Evolutionary conservation across 257 asterid species (phyloP).

Genomic region (Scutellaria baicalensis): DNA sequence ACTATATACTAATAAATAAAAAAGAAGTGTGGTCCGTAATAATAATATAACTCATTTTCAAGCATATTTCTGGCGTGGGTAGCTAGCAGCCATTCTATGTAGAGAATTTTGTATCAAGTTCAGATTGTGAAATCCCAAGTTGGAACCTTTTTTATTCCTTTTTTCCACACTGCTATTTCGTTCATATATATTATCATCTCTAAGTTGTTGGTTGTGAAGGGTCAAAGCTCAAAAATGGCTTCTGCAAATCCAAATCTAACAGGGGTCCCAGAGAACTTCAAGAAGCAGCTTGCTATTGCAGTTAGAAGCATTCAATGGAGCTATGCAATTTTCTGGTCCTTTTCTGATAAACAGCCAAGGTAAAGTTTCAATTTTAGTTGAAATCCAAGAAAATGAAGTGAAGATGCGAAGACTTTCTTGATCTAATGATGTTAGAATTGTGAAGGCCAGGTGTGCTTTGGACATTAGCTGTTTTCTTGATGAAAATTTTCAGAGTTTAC

Average conservation of each 20-base stretch:
- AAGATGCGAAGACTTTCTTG: neutral
- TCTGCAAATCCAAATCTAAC: conserved; percentile 20
- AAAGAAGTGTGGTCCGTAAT: neutral
- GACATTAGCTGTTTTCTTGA: neutral
- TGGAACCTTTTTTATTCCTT: neutral
- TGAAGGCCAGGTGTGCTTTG: neutral
- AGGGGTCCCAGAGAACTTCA: conserved; percentile 36
- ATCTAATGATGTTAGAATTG: neutral
- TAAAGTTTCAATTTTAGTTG: conserved; percentile 19
- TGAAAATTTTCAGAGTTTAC: neutral
- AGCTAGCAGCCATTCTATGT: neutral
- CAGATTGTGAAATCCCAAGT: neutral
- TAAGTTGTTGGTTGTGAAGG: neutral
- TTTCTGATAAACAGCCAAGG: conserved; percentile 60
- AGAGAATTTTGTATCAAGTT: neutral
- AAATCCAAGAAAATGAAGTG: neutral
- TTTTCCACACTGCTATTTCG: neutral
- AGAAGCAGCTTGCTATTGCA: conserved; percentile 67
- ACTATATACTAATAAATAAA: neutral
- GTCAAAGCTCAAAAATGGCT: conserved; percentile 34
- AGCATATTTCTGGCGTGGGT: neutral
- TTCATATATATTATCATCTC: neutral
- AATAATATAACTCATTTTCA: neutral
- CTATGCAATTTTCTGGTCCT: conserved; percentile 85
- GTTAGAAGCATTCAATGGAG: conserved; percentile 77